A percentile compares a stretch with the other conserved stretches of the same genome.
These are phyloP conservation scores for Geotrichum fermentans DNA, from an alignment of 1,139 yeast species.

Conservation along the genomic window DNA sequence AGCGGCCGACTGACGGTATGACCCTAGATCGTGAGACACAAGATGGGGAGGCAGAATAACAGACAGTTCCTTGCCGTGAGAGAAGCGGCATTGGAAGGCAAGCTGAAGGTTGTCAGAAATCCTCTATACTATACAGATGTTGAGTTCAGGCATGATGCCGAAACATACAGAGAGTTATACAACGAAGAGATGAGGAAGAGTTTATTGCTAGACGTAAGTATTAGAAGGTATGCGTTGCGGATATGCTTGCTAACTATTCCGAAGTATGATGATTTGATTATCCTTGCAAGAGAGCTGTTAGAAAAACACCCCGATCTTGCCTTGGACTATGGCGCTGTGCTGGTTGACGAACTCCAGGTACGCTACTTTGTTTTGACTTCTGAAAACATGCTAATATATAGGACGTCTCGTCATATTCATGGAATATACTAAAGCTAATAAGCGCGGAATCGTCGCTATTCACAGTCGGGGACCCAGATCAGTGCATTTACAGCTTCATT, in stretches of 20 bases:
- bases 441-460: conserved; percentile 10
- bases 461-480: conserved; percentile 93
- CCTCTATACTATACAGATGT: neutral
- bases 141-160: neutral
- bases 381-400: neutral
- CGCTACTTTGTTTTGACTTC: conserved; percentile 38
- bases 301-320: conserved; percentile 45
- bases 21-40: conserved; percentile 6
- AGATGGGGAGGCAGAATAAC: conserved; percentile 1
- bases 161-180: conserved; percentile 2
- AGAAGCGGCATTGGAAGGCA: conserved; percentile 4
- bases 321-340: conserved; percentile 55
- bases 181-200: conserved; percentile 15
- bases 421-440: conserved; percentile 11
- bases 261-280: conserved; percentile 65
- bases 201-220: conserved; percentile 17
- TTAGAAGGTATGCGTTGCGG: too few relatives aligned
- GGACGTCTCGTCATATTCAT: conserved; percentile 15
- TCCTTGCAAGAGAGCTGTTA: conserved; percentile 52
- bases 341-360: conserved; percentile 94
- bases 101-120: neutral
- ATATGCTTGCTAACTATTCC: conserved; percentile 8
- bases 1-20: neutral
- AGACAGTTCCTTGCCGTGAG: conserved; percentile 1
- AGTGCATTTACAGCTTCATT: conserved; percentile 89